Evolutionary conservation across 1,284 basidiomycete genomes (phyloP).

Genomic region (Paramarasmius palmivorus): DNA sequence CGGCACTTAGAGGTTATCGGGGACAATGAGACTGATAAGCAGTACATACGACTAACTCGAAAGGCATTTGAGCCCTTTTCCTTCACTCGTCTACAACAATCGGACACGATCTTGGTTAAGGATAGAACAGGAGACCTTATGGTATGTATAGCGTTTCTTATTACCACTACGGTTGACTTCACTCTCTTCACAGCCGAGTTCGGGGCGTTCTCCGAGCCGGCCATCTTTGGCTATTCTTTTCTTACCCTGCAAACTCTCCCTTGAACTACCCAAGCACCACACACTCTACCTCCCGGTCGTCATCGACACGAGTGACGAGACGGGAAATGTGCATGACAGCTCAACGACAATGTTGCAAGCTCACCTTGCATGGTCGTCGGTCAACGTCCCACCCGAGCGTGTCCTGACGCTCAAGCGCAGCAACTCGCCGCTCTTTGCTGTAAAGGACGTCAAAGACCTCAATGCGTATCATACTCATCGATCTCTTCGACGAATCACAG

Average conservation of each 20-base stretch:
- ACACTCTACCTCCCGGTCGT: constrained; percentile 62
- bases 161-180: constrained; percentile 40
- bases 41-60: constrained; percentile 20
- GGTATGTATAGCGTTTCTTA: constrained; percentile 43
- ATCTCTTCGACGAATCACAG: constrained; percentile 47
- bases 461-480: constrained; percentile 43
- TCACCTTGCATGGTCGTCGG: constrained; percentile 8
- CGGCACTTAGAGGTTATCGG: constrained; percentile 1
- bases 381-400: constrained; percentile 1
- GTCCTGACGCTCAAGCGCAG: constrained; percentile 9
- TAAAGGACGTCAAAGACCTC: constrained; percentile 42
- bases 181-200: constrained; percentile 42
- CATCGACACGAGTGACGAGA: constrained; percentile 30
- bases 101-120: constrained; percentile 43
- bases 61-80: too few species aligned
- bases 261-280: constrained; percentile 49
- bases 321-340: neutral
- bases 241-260: constrained; percentile 47
- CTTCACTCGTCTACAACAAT: too few species aligned
- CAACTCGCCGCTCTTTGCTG: constrained; percentile 9
- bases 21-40: constrained; percentile 21
- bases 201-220: constrained; percentile 35
- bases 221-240: constrained; percentile 68
- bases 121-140: constrained; percentile 49
- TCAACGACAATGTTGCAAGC: constrained; percentile 29